Percentiles rank a stretch among this genome's conserved stretches.
phyloP scores from a whole-genome alignment of 2,329 filamentous ascomycete species.

The Lachnellula subtilissima region DNA sequence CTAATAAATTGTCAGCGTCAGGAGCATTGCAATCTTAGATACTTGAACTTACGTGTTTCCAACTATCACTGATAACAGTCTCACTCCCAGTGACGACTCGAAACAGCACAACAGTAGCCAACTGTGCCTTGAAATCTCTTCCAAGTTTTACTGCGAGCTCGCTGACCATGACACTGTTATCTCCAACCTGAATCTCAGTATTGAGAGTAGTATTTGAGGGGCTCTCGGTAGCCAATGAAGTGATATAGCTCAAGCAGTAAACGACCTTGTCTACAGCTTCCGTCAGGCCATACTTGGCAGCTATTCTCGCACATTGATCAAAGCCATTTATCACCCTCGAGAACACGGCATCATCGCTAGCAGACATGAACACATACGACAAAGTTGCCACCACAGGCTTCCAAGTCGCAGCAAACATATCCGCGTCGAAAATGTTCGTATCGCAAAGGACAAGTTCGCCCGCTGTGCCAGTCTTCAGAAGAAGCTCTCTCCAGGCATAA shows the following conservation, averaged over 20 bases:
- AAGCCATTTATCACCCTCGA: slow-evolving; percentile 91
- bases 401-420: slow-evolving; percentile 98
- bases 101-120: slow-evolving; percentile 94
- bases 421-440: slow-evolving; percentile 92
- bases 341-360: slow-evolving; percentile 93
- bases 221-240: slow-evolving; percentile 71
- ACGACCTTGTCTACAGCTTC: slow-evolving; percentile 92
- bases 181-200: slow-evolving; percentile 88
- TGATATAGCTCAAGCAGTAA: slow-evolving; percentile 84
- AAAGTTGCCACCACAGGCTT: slow-evolving; percentile 89
- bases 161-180: slow-evolving; percentile 96
- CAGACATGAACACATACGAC: slow-evolving; percentile 98
- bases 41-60: slow-evolving; percentile 62
- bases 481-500: slow-evolving; percentile 92
- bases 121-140: slow-evolving; percentile 84
- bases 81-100: slow-evolving; percentile 85
- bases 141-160: slow-evolving; percentile 95
- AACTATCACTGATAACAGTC: slow-evolving; percentile 66
- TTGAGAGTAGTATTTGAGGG: slow-evolving; percentile 83
- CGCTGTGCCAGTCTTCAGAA: slow-evolving; percentile 76
- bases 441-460: slow-evolving; percentile 73
- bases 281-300: slow-evolving; percentile 73
- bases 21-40: background rate
- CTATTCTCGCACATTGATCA: slow-evolving; percentile 91
- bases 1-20: slow-evolving; percentile 45